Percentiles rank a stretch among this genome's conserved stretches.
These are phyloP conservation scores for Polychytrium aggregatum DNA, from an alignment of 192 early-diverging fungal species.

Conservation along the genomic window DNA sequence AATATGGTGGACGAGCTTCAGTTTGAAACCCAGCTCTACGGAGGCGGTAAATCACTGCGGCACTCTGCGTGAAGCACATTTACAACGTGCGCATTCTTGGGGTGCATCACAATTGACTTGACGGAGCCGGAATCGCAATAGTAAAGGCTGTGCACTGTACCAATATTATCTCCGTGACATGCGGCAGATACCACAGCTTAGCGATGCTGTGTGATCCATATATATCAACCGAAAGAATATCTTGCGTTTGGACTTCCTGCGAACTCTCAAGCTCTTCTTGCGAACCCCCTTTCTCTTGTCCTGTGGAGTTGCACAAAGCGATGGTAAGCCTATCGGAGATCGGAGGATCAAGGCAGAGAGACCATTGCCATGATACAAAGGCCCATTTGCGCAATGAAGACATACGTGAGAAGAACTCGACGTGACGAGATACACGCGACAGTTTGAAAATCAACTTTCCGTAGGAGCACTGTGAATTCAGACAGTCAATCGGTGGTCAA, in stretches of 20 bases:
- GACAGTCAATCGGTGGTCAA: no score
- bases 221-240: slow-evolving; percentile 14
- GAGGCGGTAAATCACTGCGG: no score
- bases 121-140: slow-evolving; percentile 1
- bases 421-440: slow-evolving; percentile 20
- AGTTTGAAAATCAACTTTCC: slow-evolving; percentile 26
- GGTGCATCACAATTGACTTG: background rate
- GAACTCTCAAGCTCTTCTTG: slow-evolving; percentile 14
- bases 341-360: no score
- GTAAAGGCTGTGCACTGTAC: background rate
- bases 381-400: no score
- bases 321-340: no score
- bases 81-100: background rate
- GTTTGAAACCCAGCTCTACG: no score
- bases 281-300: slow-evolving; percentile 13
- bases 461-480: no score
- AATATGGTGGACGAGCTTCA: no score
- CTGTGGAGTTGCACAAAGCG: background rate
- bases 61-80: background rate
- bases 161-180: slow-evolving; percentile 33
- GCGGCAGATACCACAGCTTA: slow-evolving; percentile 44
- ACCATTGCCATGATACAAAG: no score
- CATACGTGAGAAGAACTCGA: slow-evolving; percentile 28
- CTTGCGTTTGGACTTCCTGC: slow-evolving; percentile 29
- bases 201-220: slow-evolving; percentile 13